Evolutionary conservation across 2,329 filamentous ascomycete genomes (phyloP), one percentile per base, ranked within the genome.

Genomic region (Talaromyces rugulosus): DNA sequence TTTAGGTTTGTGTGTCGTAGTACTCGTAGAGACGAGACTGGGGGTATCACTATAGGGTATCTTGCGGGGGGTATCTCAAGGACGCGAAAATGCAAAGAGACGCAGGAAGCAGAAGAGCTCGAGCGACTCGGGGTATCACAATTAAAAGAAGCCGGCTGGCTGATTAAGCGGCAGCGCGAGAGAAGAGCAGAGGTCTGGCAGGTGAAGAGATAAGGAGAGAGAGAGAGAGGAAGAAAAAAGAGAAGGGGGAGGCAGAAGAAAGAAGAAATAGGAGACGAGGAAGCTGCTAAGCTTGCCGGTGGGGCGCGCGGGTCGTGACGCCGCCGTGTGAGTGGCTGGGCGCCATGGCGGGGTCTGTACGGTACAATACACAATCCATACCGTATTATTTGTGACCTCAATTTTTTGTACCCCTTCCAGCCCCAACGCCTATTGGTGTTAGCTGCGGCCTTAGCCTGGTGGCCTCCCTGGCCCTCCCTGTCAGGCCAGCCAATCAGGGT

Each of bases 101-200:
- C 69, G 69, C 67, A 68, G 16, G 64, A 60, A 69, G 68, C 69
- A 71, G 65, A 68, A 69, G 59, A 65, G 58, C 66, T 68, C 70
- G 68, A 72, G 75, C 70, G 75, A 75, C 73, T 63, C 62, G 44
- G 72, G 73, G 75, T 74, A 75, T 72, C 70, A 76, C 67, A 72
- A 69, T 67, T 67, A 70, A 71, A 62, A 64, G 63, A 66, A 61
- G 64, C 62, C 63, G 65, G 64, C 64, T 51, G 65, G 67, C 65
- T 65, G 64, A 66, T 65, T 62, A 59, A 66, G 66, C 61, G 57
- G 60, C 60, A 61, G 59, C 44, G 23, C 18, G 23, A 47, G 63
- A 58, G 61, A 54, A 68, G 63, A 68, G 65, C 63, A 62, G 64
- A 67, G 67, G 65, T 66, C 62, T 52, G 66, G 63, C 61, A 64